These are phyloP conservation scores for Dryadomyces sulphureus DNA, from an alignment of 2,329 filamentous ascomycete genomes.

Conservation along the genomic window DNA sequence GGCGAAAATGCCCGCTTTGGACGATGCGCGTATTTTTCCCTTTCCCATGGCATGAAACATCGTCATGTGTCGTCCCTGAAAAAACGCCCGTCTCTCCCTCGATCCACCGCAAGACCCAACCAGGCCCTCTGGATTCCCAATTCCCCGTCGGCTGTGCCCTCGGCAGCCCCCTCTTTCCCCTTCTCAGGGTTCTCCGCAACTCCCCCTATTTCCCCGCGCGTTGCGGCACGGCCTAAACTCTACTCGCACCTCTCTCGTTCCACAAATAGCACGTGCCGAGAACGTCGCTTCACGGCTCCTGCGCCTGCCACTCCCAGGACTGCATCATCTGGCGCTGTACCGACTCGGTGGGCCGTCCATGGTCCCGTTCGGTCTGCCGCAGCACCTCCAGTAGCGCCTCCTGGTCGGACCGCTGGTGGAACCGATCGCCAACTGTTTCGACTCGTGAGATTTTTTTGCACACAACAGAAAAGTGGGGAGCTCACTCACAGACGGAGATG, in stretches of 20 bases:
- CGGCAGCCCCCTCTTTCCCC: no score
- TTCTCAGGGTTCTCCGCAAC: neutral
- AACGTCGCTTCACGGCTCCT: neutral
- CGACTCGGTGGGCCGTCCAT: constrained; percentile 18
- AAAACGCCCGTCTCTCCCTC: neutral
- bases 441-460: neutral
- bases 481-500: constrained; percentile 32
- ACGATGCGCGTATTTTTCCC: neutral
- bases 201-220: neutral
- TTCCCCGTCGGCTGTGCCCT: neutral
- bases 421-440: constrained; percentile 17
- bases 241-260: neutral
- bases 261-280: no score
- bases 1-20: neutral
- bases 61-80: neutral
- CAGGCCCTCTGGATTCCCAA: neutral
- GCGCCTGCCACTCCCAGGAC: constrained; percentile 14
- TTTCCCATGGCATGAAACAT: neutral
- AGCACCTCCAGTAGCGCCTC: constrained; percentile 17
- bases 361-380: constrained; percentile 16
- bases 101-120: neutral
- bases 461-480: neutral
- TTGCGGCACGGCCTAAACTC: neutral
- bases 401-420: constrained; percentile 15
- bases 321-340: constrained; percentile 17